Percentiles rank a stretch among this genome's conserved stretches.
phyloP scores from a whole-genome alignment of 805 yeast genomes.

The Clavispora asparagi region DNA sequence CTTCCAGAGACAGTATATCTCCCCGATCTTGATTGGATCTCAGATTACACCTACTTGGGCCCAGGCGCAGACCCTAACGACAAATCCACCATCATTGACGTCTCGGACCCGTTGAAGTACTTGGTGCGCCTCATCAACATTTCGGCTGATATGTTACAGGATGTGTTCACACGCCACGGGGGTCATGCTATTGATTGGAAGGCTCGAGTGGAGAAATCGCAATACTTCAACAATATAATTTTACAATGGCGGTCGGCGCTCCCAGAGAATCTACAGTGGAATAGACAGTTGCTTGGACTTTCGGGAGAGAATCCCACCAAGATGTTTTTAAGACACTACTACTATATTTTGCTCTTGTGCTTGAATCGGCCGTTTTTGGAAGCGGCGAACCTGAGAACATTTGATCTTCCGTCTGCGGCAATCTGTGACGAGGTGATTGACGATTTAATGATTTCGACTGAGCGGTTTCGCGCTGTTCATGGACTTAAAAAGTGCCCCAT shows the following conservation, averaged over 20 bases:
- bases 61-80: constrained; percentile 2
- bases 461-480: not conserved
- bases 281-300: not conserved
- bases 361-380: constrained; percentile 2
- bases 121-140: not conserved
- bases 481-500: not conserved
- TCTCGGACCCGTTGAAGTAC: not conserved
- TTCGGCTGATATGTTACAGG: constrained; percentile 1
- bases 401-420: not conserved
- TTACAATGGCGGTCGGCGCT: not conserved
- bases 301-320: constrained; percentile 1
- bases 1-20: constrained; percentile 1
- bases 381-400: not conserved
- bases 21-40: constrained; percentile 1
- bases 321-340: constrained; percentile 1
- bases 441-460: not conserved
- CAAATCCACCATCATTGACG: not conserved
- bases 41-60: constrained; percentile 1
- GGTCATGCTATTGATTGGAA: not conserved
- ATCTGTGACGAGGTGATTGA: constrained; percentile 1
- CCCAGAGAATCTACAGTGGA: constrained; percentile 1
- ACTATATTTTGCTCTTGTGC: constrained; percentile 2
- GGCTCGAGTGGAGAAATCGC: not conserved
- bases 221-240: not conserved
- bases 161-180: constrained; percentile 1